Base-by-base conservation (phyloP, 2,329 filamentous ascomycete genomes). In the Fusarium algeriense region DNA sequence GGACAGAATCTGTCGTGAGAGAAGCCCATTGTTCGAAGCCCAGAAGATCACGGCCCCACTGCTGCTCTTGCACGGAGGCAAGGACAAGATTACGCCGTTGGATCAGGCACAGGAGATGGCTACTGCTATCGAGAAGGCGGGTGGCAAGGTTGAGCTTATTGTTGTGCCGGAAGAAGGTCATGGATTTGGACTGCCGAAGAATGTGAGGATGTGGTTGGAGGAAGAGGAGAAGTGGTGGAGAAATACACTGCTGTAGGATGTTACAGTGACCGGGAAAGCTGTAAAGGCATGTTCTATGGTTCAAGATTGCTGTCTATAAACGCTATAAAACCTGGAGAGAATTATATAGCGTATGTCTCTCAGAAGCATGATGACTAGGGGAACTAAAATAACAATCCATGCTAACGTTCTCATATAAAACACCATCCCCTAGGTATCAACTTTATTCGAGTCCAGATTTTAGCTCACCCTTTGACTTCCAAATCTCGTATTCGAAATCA, bases 31-130 rank as follows among this genome's bases (percentile, higher is more conserved):
- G 17, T 83, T 81, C 48, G 81, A 85, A 55, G 85, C 83, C 0
- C 79, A 83, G n/a, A 80, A 81, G 56, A 87, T 88, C 58, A 79
- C 78, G 41, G 79, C 84, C 4, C 86, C 87, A 2, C 73, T 91
- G 26, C 76, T 90, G 38, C 77, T 91, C n/a, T 70, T 91, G 8
- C 86, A 90, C 26, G 89, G 89, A 0, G 82, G 81, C 4, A 79
- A 79, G 7, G 89, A 91, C 71, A 85, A 84, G 43, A 84, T 91
- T 3, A 89, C 90, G 19, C 89, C 88, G 1, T 76, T 87, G n/a
- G 81, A 83, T 19, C 89, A 91, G 75, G 86, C 86, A 5, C 78
- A 82, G 35, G 82, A 85, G 56, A 87, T 91, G 76, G 83, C 85
- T 13, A 77, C 78, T 43, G 81, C 81, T n/a, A 80, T 88, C 26